These are phyloP conservation scores for Wickerhamomyces subpelliculosus DNA, from an alignment of 805 yeast genomes.

Conservation along the genomic window DNA sequence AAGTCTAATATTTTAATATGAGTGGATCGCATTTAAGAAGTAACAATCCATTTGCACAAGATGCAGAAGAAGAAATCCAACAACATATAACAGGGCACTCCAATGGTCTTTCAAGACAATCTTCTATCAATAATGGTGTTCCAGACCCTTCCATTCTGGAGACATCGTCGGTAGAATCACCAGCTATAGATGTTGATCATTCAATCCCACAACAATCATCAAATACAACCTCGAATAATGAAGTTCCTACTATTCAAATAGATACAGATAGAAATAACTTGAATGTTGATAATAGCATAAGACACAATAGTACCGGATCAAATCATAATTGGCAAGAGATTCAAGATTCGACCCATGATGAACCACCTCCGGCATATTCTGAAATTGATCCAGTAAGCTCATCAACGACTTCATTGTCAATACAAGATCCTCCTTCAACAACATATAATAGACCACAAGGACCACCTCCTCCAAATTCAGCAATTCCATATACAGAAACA, in stretches of 20 bases:
- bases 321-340: slow-evolving; percentile 8
- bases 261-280: too few species aligned
- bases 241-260: not conserved
- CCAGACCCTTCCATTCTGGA: not conserved
- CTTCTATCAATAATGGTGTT: not conserved
- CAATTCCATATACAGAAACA: not conserved
- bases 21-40: slow-evolving; percentile 1
- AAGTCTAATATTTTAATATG: not conserved
- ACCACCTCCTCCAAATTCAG: slow-evolving; percentile 6
- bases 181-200: not conserved
- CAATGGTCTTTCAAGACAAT: not conserved
- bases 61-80: slow-evolving; percentile 1
- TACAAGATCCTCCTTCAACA: not conserved
- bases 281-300: not conserved
- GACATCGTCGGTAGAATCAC: not conserved
- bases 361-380: slow-evolving; percentile 32
- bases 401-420: slow-evolving; percentile 1
- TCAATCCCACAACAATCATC: not conserved
- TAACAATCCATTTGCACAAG: slow-evolving; percentile 11
- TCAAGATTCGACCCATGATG: slow-evolving; percentile 8
- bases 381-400: slow-evolving; percentile 22
- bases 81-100: not conserved
- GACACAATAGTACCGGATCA: slow-evolving; percentile 1
- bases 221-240: not conserved
- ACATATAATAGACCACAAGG: slow-evolving; percentile 5